Evolutionary conservation across 352 stramenopile species (phyloP).

Genomic region (Pythium sukuiense): DNA sequence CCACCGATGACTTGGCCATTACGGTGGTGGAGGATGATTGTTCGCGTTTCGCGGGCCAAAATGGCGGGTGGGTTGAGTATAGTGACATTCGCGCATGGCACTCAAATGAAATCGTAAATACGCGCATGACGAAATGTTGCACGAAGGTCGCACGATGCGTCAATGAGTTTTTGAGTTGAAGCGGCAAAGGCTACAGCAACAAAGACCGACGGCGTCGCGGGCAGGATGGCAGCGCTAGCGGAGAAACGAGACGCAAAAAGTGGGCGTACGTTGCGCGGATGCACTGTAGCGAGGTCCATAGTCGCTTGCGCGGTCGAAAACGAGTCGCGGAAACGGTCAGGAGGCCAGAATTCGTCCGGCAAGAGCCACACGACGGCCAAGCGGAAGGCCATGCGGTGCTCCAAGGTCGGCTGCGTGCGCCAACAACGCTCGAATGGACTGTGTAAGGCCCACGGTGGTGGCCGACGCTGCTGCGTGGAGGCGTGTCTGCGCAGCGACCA

Average conservation of each 20-base stretch:
- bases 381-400: neutral
- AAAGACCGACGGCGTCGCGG: neutral
- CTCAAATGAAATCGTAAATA: neutral
- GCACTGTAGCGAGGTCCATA: neutral
- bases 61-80: slow-evolving; percentile 3
- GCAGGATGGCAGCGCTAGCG: neutral
- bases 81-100: neutral
- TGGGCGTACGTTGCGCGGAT: neutral
- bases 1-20: slow-evolving; percentile 1
- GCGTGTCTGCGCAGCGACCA: neutral
- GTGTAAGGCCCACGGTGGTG: too few species aligned
- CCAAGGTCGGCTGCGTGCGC: neutral
- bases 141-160: neutral
- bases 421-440: neutral
- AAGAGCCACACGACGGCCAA: too few species aligned
- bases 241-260: neutral
- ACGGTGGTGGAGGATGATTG: neutral
- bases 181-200: neutral
- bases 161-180: too few species aligned
- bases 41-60: too few species aligned
- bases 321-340: neutral
- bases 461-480: neutral
- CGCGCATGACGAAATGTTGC: neutral
- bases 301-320: neutral
- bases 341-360: neutral